Evolutionary conservation across 441 rosid genomes (phyloP).

Genomic region (Aleurites moluccanus): DNA sequence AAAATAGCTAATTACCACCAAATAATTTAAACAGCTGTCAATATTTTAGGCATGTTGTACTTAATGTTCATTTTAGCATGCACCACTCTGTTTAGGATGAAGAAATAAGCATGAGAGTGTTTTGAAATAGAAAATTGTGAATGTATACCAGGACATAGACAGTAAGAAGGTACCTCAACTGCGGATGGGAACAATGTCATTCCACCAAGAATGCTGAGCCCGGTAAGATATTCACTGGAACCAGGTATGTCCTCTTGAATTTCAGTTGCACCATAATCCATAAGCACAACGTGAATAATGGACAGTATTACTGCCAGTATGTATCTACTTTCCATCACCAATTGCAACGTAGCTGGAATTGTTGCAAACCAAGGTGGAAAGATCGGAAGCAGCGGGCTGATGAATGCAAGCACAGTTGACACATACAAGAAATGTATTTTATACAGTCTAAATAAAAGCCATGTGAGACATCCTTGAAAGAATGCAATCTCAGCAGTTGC

Average conservation of each 20-base stretch:
- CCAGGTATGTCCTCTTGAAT: constrained; percentile 95
- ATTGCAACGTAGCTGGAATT: constrained; percentile 71
- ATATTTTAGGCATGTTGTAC: background rate
- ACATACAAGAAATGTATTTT: constrained; percentile 84
- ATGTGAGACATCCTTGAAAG: constrained; percentile 93
- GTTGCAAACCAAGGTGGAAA: constrained; percentile 91
- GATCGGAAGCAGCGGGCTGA: constrained; percentile 77
- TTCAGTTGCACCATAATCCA: constrained; percentile 82
- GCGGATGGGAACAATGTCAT: constrained; percentile 96
- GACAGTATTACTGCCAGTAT: constrained; percentile 59
- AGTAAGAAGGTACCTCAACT: constrained; percentile 57
- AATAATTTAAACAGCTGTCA: background rate
- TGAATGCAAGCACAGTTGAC: constrained; percentile 78
- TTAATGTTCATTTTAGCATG: background rate
- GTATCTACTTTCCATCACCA: constrained; percentile 74
- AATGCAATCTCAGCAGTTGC: constrained; percentile 93
- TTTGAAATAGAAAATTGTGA: constrained; percentile 9
- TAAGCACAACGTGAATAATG: constrained; percentile 63
- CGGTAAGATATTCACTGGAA: constrained; percentile 73
- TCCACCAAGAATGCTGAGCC: constrained; percentile 97
- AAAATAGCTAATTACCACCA: background rate
- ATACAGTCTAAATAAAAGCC: constrained; percentile 83
- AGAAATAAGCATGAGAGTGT: background rate
- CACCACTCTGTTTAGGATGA: background rate
- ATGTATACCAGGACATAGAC: background rate